Conservation (phyloP, 140 eudicot species). For the Cichorium intybus region DNA sequence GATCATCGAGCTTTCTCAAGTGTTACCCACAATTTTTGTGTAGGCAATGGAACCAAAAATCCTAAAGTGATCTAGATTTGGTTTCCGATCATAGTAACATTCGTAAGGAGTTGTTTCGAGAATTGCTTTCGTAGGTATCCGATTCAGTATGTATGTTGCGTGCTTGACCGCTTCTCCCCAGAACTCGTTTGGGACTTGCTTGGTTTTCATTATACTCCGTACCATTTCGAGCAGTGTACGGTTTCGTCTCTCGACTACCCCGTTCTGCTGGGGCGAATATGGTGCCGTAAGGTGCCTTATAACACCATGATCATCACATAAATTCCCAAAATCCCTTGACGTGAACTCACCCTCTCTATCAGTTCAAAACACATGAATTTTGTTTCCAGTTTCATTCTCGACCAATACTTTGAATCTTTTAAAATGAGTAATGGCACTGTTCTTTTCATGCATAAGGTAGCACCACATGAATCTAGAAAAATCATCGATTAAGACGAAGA, state of each 20-base stretch:
- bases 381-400: not conserved
- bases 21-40: not conserved
- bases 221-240: not conserved
- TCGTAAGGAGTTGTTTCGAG: not conserved
- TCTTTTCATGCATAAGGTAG: not conserved
- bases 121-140: not conserved
- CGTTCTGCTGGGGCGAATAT: slow-evolving; percentile 5
- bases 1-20: not conserved
- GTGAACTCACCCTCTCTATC: not conserved
- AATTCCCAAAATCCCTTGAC: not conserved
- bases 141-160: not conserved
- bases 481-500: not conserved
- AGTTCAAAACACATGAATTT: too few relatives aligned
- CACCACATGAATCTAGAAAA: not conserved
- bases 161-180: not conserved
- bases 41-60: not conserved
- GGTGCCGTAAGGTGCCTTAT: too few relatives aligned
- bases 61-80: not conserved
- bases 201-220: not conserved
- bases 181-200: not conserved
- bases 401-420: not conserved
- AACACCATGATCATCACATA: too few relatives aligned
- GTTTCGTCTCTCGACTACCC: slow-evolving; percentile 1
- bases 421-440: not conserved
- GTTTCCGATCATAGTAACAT: not conserved